phyloP scores from a whole-genome alignment of 2,329 filamentous ascomycete genomes.

The Cadophora malorum region DNA sequence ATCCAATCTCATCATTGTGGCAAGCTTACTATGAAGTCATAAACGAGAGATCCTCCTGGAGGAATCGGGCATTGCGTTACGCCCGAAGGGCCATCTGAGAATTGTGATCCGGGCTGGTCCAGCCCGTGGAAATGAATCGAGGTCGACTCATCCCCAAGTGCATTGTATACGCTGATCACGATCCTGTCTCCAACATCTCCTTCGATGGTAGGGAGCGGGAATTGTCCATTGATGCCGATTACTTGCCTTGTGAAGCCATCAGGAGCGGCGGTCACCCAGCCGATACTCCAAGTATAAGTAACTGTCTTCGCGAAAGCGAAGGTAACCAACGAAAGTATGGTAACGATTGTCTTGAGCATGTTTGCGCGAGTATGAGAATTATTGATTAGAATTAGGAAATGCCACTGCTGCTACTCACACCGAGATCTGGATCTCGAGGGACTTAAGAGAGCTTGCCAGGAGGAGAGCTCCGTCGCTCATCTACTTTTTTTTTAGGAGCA shows the following conservation, averaged over 20 bases:
- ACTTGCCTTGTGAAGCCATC: slow-evolving; percentile 52
- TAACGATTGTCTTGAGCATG: slow-evolving; percentile 23
- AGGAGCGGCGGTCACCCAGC: slow-evolving; percentile 50
- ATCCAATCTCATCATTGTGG: not conserved
- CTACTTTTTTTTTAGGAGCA: not conserved
- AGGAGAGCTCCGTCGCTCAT: not conserved
- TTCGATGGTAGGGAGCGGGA: slow-evolving; percentile 62
- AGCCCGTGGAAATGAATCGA: slow-evolving; percentile 65
- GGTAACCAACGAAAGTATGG: slow-evolving; percentile 12
- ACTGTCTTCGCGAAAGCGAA: slow-evolving; percentile 13
- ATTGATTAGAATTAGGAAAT: slow-evolving; percentile 10
- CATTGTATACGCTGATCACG: slow-evolving; percentile 56
- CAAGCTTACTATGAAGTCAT: slow-evolving; percentile 46
- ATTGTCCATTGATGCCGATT: slow-evolving; percentile 66
- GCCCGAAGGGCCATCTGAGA: slow-evolving; percentile 64
- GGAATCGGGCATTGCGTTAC: slow-evolving; percentile 49
- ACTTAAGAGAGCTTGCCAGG: slow-evolving; percentile 17
- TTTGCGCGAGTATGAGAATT: slow-evolving; percentile 12
- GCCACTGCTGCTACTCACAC: not conserved
- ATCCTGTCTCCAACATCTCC: slow-evolving; percentile 58
- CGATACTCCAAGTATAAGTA: slow-evolving; percentile 47
- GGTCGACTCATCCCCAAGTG: slow-evolving; percentile 57
- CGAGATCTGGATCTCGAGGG: not conserved
- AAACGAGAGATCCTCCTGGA: slow-evolving; percentile 42
- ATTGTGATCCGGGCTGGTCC: slow-evolving; percentile 56